Base-by-base conservation (phyloP, 352 stramenopile species). In the Aphanomyces invadans region DNA sequence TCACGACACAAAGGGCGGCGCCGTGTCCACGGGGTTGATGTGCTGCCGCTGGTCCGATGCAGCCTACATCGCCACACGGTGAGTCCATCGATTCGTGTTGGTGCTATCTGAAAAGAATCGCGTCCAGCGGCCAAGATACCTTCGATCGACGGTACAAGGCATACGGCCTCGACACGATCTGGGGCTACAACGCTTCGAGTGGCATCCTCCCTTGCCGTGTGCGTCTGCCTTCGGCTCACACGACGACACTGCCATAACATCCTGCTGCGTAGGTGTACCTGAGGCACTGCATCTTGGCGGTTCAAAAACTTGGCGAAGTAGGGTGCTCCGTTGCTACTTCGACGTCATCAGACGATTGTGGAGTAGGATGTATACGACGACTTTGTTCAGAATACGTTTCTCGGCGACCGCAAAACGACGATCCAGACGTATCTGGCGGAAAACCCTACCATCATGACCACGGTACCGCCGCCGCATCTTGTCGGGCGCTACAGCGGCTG, bases 311-410 rank as follows among this genome's bases (percentile, higher is more conserved):
- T 11, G 52, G 76, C 72, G 71, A 78, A 70, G 55, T 63, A 51
- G 9, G 26, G 25, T 26, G 10, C 29, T 29, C n/a, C 11, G 4
- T 45, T 9, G 38, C 38, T 17, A 45, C 17, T 9, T 45, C 38
- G 9, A 45, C 38, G 9, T 45, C 9, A 45, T 45, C n/a, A n/a
- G n/a, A n/a, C n/a, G n/a, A n/a, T n/a, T n/a, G n/a, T n/a, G n/a
- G n/a, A n/a, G n/a, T 31, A 83, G 76, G 72, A 81, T 7, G 76
- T 89, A 28, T 86, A 87, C 69, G 69, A 82, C 4, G 74, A 89
- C 36, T 97, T 98, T 72, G 72, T 97, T 1, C 69, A 86, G 68
- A 90, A 95, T n/a, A 97, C 89, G 21, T 96, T 86, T 70, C 77
- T 97, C 17, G 86, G 87, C 44, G 89, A 97, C 76, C 79, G 92